Evolutionary conservation across 331 rosid genomes (phyloP).

Genomic region (Dryas integrifolia): DNA sequence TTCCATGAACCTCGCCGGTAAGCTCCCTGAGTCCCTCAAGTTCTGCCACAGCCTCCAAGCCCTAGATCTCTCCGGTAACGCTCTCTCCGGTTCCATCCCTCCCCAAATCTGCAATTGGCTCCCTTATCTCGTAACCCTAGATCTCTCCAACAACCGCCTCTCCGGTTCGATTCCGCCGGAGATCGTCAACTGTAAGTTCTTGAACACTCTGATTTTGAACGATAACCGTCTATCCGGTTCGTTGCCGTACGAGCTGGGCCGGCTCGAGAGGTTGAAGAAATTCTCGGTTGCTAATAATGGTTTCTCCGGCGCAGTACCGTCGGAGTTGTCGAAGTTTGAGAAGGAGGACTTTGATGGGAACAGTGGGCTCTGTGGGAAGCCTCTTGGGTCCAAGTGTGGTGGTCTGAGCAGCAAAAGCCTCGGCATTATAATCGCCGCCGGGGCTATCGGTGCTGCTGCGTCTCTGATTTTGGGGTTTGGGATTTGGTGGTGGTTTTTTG

Average conservation of each 20-base stretch:
- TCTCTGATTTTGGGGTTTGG: conserved; percentile 47
- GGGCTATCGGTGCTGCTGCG: conserved; percentile 47
- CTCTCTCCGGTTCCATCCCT: conserved; percentile 48
- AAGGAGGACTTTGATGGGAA: conserved; percentile 41
- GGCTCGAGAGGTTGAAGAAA: conserved; percentile 45
- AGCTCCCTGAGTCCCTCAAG: conserved; percentile 44
- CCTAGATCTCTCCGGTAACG: conserved; percentile 45
- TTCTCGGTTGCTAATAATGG: conserved; percentile 46
- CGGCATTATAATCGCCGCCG: conserved; percentile 48
- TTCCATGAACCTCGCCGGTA: conserved; percentile 47
- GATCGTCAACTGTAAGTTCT: conserved; percentile 48
- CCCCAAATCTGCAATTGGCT: conserved; percentile 47
- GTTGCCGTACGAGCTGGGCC: conserved; percentile 50
- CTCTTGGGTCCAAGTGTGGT: conserved; percentile 47
- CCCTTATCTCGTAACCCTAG: conserved; percentile 48
- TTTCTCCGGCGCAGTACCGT: conserved; percentile 44
- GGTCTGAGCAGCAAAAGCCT: conserved; percentile 46
- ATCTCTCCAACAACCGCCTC: conserved; percentile 48
- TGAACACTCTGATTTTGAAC: conserved; percentile 39
- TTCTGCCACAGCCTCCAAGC: conserved; percentile 52
- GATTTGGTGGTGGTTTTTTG: conserved; percentile 58
- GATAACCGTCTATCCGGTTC: conserved; percentile 42
- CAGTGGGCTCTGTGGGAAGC: conserved; percentile 42
- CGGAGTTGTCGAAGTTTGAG: conserved; percentile 30
- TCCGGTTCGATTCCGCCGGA: conserved; percentile 56